These are phyloP conservation scores for Phaffomyces antillensis DNA, from an alignment of 805 yeast species.

Conservation along the genomic window DNA sequence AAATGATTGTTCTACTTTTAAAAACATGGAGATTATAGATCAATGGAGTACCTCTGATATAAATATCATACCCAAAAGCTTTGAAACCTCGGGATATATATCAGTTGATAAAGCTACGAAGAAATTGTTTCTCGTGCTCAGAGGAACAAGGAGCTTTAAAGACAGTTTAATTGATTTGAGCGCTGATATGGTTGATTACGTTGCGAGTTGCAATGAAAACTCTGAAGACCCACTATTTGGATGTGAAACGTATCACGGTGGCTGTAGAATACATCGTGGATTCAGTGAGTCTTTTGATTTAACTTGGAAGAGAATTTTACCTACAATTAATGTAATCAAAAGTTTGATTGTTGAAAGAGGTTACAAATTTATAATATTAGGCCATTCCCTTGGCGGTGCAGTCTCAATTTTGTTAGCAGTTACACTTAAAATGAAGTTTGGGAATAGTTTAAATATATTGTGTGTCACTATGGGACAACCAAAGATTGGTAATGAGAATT, in stretches of 20 bases:
- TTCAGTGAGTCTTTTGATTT: slow-evolving; percentile 9
- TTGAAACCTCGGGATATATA: slow-evolving; percentile 21
- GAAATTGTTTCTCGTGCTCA: slow-evolving; percentile 10
- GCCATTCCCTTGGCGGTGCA: slow-evolving; percentile 25
- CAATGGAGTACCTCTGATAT: slow-evolving; percentile 22
- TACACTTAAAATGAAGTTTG: slow-evolving; percentile 1
- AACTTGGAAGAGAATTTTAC: slow-evolving; percentile 4
- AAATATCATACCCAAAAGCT: slow-evolving; percentile 4
- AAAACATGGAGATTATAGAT: slow-evolving; percentile 15
- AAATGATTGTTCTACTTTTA: slow-evolving; percentile 17
- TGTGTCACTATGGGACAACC: slow-evolving; percentile 24
- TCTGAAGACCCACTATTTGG: neutral
- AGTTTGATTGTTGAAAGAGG: slow-evolving; percentile 1
- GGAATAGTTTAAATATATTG: neutral
- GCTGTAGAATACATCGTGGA: slow-evolving; percentile 21
- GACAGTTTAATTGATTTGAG: slow-evolving; percentile 20
- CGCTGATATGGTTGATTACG: slow-evolving; percentile 19
- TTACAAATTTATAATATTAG: slow-evolving; percentile 15
- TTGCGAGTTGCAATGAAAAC: neutral
- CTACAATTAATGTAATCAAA: slow-evolving; percentile 1
- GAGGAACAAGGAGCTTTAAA: slow-evolving; percentile 23
- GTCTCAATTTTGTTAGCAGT: slow-evolving; percentile 14
- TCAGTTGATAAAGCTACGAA: slow-evolving; percentile 12
- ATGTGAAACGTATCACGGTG: neutral
- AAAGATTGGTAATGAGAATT: slow-evolving; percentile 18